A percentile compares a stretch with the other conserved stretches of the same genome.
phyloP scores from a whole-genome alignment of 1,284 basidiomycete species.

The Microbotryum scabiosae region DNA sequence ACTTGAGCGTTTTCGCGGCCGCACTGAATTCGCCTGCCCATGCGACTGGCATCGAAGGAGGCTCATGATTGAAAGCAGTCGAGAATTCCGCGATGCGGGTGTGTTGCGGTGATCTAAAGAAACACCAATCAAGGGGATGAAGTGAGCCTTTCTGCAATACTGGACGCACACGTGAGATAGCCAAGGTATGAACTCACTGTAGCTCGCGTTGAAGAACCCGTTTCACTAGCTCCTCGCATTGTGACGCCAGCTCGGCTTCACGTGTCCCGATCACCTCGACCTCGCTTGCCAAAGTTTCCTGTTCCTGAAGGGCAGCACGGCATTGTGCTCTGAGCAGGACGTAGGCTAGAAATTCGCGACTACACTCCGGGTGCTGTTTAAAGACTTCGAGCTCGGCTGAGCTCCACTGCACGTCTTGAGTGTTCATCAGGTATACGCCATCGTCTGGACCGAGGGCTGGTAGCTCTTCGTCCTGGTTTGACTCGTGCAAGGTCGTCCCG shows the following conservation, averaged over 20 bases:
- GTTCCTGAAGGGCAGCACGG: conserved; percentile 53
- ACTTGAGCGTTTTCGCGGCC: too few relatives aligned
- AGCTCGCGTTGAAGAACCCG: conserved; percentile 41
- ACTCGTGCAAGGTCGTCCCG: conserved; percentile 4
- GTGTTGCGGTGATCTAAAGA: background rate
- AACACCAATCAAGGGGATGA: background rate
- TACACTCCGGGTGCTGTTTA: conserved; percentile 15
- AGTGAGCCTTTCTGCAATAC: background rate
- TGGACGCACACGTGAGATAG: background rate
- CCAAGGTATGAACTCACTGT: conserved; percentile 10
- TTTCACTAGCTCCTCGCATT: conserved; percentile 54
- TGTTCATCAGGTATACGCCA: conserved; percentile 45
- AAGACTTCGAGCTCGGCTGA: conserved; percentile 39
- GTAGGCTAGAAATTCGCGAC: conserved; percentile 44
- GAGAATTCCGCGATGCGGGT: conserved; percentile 10
- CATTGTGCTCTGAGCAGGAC: conserved; percentile 69
- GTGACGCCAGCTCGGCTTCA: conserved; percentile 47
- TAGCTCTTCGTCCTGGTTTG: conserved; percentile 1
- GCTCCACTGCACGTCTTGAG: conserved; percentile 47
- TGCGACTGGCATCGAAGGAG: background rate
- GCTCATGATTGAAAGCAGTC: conserved; percentile 8
- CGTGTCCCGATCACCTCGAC: conserved; percentile 51
- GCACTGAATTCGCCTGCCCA: background rate
- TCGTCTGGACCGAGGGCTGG: conserved; percentile 3
- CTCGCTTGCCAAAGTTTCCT: conserved; percentile 56